These are phyloP conservation scores for Periconia macrospinosa DNA, from an alignment of 2,329 filamentous ascomycete genomes.

Conservation along the genomic window DNA sequence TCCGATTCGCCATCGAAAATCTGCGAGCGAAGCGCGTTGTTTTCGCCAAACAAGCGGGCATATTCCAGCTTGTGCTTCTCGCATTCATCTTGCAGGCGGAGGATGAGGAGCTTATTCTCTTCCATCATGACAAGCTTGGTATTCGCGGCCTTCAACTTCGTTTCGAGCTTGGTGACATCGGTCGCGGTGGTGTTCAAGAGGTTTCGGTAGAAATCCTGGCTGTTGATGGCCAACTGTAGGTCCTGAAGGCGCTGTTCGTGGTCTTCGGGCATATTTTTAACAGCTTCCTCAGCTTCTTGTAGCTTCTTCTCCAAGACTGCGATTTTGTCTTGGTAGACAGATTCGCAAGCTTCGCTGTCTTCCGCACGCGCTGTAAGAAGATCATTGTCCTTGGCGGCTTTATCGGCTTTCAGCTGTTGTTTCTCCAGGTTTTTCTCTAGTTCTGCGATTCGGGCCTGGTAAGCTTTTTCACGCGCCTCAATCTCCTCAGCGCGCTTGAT, in stretches of 20 bases:
- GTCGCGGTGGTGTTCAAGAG: background rate
- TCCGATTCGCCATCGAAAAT: background rate
- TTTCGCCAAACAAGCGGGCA: constrained; percentile 2
- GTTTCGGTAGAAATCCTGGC: background rate
- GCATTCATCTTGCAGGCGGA: constrained; percentile 1
- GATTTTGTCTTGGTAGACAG: constrained; percentile 10
- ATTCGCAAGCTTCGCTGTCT: constrained; percentile 4
- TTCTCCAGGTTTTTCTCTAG: no score
- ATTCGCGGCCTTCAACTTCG: background rate
- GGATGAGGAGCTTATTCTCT: background rate
- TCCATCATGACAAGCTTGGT: background rate
- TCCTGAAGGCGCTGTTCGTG: constrained; percentile 6
- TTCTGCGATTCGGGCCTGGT: no score
- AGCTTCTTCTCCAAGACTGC: constrained; percentile 8
- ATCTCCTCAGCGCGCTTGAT: no score
- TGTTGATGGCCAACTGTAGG: background rate
- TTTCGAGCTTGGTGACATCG: background rate
- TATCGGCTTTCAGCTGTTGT: no score
- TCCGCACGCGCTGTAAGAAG: no score
- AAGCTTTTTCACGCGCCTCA: no score
- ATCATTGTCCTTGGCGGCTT: no score
- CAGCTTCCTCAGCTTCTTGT: constrained; percentile 14
- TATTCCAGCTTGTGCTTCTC: constrained; percentile 1
- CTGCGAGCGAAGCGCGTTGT: background rate
- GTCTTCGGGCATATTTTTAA: constrained; percentile 16